These are phyloP conservation scores for Croton setiger DNA, from an alignment of 441 rosid species.

Conservation along the genomic window DNA sequence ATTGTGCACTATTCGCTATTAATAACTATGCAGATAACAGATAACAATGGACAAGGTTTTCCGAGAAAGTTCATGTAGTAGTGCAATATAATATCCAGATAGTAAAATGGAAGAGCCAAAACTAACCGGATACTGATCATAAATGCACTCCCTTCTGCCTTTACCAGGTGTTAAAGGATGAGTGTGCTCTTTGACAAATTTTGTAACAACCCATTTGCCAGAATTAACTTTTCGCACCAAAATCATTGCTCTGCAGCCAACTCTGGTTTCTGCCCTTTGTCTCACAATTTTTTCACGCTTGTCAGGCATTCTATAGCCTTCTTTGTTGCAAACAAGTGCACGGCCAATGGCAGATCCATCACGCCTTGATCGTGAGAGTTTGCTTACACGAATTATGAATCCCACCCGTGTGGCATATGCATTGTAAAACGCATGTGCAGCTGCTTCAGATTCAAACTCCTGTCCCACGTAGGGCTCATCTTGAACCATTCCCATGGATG, in stretches of 20 bases:
- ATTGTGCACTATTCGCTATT: too few relatives aligned
- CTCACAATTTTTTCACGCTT: slow-evolving; percentile 90
- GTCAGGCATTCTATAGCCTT: slow-evolving; percentile 90
- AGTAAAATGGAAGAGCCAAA: slow-evolving; percentile 22
- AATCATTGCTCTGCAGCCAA: slow-evolving; percentile 98
- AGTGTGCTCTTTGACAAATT: slow-evolving; percentile 88
- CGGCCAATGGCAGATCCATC: slow-evolving; percentile 96
- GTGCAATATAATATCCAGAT: not conserved
- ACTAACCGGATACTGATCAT: slow-evolving; percentile 97
- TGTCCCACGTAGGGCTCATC: slow-evolving; percentile 87
- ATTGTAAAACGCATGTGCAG: slow-evolving; percentile 91
- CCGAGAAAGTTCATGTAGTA: not conserved
- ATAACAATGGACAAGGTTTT: too few relatives aligned
- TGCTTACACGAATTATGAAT: slow-evolving; percentile 89
- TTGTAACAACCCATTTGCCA: slow-evolving; percentile 91
- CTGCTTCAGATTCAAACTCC: slow-evolving; percentile 91
- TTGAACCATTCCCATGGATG: slow-evolving; percentile 27
- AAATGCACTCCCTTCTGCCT: slow-evolving; percentile 84
- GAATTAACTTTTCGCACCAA: slow-evolving; percentile 85
- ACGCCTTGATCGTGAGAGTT: slow-evolving; percentile 90
- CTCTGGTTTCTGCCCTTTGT: slow-evolving; percentile 94
- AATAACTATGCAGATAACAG: too few relatives aligned
- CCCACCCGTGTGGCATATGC: slow-evolving; percentile 83
- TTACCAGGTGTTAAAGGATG: slow-evolving; percentile 85
- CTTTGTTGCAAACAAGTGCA: slow-evolving; percentile 94